Base-by-base conservation (phyloP, 2,329 filamentous ascomycete species). In the Pestalotiopsis sp. region DNA sequence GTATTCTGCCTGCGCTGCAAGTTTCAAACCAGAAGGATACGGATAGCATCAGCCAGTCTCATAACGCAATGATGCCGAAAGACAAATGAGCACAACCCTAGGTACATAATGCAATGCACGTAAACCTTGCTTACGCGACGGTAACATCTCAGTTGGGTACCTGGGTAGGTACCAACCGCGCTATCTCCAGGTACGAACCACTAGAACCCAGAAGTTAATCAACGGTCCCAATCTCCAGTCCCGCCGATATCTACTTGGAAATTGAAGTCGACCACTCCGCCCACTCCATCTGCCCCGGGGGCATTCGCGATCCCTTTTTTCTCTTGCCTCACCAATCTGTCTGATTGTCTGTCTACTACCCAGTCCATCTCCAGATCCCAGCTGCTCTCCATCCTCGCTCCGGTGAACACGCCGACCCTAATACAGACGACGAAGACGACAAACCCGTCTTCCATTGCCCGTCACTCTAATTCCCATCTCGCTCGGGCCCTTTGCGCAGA, bases 201-300 rank as follows among this genome's bases (percentile, higher is more conserved):
- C 59, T 62, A 20, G 25, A 36, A 36, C 27, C 59, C 59, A 62
- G 36, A 62, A 36, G 27, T 62, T 39, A 62, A 39, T 39, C 59
- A 62, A 62, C 59, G 59, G 59, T 39, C 31, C 27, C 59, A 62
- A 62, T 62, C 59, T 62, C 27, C 59, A 39, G 25, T 62, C 59
- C 59, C 59, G 59, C 59, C 59, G 59, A 62, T 62, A 62, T 62
- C 59, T 36, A 62, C 45, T 52, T 52, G 45, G 45, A 52, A 62
- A 62, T 62, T 39, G 31, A 62, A 62, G 59, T 62, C 59, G 20
- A 62, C 59, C 27, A 62, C 27, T 36, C 31, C 31, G 20, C 31
- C 27, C 59, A 62, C 59, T 52, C 31, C 59, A 36, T 62, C 13
- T 62, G 25, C 31, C 27, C 59, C 25, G 59, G 59, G 59, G 27